Evolutionary conservation across 1,284 basidiomycete species (phyloP), one percentile per base, ranked within the genome.

Genomic region (Ceratobasidium sp.): DNA sequence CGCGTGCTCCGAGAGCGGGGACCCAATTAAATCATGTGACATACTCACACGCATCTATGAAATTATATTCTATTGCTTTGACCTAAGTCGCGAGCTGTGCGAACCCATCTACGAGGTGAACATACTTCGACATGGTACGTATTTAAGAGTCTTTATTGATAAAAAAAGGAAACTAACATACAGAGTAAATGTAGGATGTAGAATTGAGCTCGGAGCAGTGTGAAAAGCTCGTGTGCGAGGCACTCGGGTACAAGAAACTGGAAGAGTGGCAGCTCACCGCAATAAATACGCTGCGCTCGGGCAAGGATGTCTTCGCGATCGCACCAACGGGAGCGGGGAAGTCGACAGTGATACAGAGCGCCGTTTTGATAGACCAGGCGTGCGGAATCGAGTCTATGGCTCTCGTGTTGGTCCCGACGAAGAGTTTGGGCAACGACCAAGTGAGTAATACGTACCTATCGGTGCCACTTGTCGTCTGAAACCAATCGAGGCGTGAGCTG

Each of bases 401-500:
- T 3, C 7, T 46, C 6, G 15, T 46, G 15, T 46, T 51, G 12
- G 20, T 6, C 2, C 49, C 49, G 10, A 51, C 49, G 3, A 51
- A 51, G 10, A 51, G 49, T 13, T 51, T 51, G 12, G 49, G 13
- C 2, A 51, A 51, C 12, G 49, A 51, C 20, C 49, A 51, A 20
- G 49, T 51, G 20, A 6, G 5, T 51, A 51, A n/a, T n/a, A n/a
- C n/a, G n/a, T n/a, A n/a, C n/a, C n/a, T n/a, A n/a, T n/a, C n/a
- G n/a, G n/a, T n/a, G n/a, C n/a, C n/a, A n/a, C n/a, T n/a, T n/a
- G n/a, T n/a, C n/a, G n/a, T n/a, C n/a, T n/a, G n/a, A n/a, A n/a
- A n/a, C n/a, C 13, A n/a, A 60, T 26, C 23, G n/a, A 64, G 61
- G 61, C 61, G 5, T 39, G 61, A 64, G 61, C 61, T 3, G 28